Evolutionary conservation across 2,329 filamentous ascomycete species (phyloP), one percentile per base, ranked within the genome.

Genomic region (Xylaria sp.): DNA sequence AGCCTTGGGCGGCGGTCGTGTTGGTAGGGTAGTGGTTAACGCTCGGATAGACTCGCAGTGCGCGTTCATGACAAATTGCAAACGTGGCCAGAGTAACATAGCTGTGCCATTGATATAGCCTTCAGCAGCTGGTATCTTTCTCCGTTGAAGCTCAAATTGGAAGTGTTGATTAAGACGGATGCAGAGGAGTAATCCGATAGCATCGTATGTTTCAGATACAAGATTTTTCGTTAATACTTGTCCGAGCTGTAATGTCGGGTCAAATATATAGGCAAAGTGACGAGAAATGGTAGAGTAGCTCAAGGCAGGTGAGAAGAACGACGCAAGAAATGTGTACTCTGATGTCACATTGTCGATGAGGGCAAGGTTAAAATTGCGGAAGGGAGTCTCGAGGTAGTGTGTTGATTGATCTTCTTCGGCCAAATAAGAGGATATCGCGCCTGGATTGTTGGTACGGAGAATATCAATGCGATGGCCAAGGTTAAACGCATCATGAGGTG

Each of bases 31-130:
- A 78, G 77, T 89, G 66, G 78, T 90, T 75, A 84, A 84, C 77
- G 76, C 86, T 58, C 91, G 91, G 39, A 99, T 86, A 0, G 93
- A 96, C 61, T 97, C 94, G 80, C 92, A 94, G 77, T 99, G 96
- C 62, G 90, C 86, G 77, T 97, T 94, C 89, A 99, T 97, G 73
- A 97, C 90, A 63, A 93, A 88, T 79, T 99, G 96, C 74, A 99
- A 92, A 29, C 95, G 90, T 7, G 96, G 96, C 96, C 96, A 99
- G 5, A 99, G 87, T 2, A 96, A 87, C 93, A 99, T 99, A 75
- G 92, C 94, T 5, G 93, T 97, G 51, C 89, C 94, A 77, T 99
- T 99, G 77, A 97, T 90, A 77, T 99, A 99, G 44, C 89, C 86
- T 76, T 99, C 96, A 1, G 93, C 90, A 5, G 93, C 90, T 0